Evolutionary conservation across 1,284 basidiomycete genomes (phyloP).

Genomic region (Ceratobasidium papillatum): DNA sequence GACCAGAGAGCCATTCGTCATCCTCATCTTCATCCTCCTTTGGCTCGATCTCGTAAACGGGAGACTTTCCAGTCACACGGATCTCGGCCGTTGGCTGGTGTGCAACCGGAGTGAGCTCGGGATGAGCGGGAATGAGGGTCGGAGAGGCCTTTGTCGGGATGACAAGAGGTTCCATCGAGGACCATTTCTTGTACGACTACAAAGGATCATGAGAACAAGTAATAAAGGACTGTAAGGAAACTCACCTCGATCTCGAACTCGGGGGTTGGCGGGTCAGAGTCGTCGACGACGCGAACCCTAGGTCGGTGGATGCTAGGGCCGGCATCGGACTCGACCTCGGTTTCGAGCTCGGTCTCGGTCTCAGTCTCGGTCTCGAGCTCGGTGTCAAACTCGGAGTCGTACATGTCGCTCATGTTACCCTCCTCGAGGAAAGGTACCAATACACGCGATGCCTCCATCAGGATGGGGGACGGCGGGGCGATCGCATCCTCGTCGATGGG

Average conservation of each 20-base stretch:
- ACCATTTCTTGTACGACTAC: slow-evolving; percentile 32
- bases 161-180: slow-evolving; percentile 13
- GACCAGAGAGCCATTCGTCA: slow-evolving; percentile 37
- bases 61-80: not conserved
- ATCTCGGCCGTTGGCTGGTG: slow-evolving; percentile 3
- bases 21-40: slow-evolving; percentile 30
- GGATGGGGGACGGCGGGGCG: slow-evolving; percentile 20
- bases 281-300: slow-evolving; percentile 19
- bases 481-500: slow-evolving; percentile 39
- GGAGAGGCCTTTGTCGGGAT: slow-evolving; percentile 10
- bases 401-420: not conserved
- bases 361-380: slow-evolving; percentile 24
- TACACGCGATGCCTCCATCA: not conserved
- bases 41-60: not conserved
- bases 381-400: slow-evolving; percentile 34
- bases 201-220: not conserved
- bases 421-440: slow-evolving; percentile 6
- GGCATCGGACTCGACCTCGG: slow-evolving; percentile 35
- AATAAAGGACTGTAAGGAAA: not conserved
- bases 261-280: slow-evolving; percentile 26
- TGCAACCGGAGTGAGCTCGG: slow-evolving; percentile 31
- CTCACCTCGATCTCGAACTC: slow-evolving; percentile 35
- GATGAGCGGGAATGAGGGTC: slow-evolving; percentile 19
- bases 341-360: slow-evolving; percentile 35
- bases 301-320: slow-evolving; percentile 25